Base-by-base conservation (phyloP, 2,329 filamentous ascomycete genomes). In the Sporothrix mexicana region DNA sequence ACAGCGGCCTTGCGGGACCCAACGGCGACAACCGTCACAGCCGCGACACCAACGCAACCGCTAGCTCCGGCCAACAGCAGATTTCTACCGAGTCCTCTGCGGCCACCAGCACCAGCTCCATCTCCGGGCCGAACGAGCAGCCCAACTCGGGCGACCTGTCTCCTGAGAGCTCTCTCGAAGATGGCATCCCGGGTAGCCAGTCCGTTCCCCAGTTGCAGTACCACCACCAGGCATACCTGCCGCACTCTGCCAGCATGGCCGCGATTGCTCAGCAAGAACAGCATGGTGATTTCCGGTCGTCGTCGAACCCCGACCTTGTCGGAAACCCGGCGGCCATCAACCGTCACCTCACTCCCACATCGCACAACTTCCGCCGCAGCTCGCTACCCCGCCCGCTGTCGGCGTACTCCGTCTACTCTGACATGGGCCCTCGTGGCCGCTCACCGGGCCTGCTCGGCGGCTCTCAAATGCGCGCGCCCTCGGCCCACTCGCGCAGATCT, bases 361-460 rank as follows among this genome's bases (percentile, higher is more conserved):
- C 87, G 13, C 83, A 84, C 77, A 83, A 85, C 77, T 84, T 87
- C 76, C 84, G 85, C 77, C 83, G 88, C 78, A 88, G 84, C 73
- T 89, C 88, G 15, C 79, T 92, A 75, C 87, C 88, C 55, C 87
- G 95, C 69, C 94, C 94, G 5, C 86, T 86, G 30, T 97, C 95
- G 13, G 85, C 91, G 5, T 95, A 94, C 80, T 96, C 93, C 2
- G 85, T 88, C 15, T 88, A 88, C 66, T 94, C 93, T 17, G 94
- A 97, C 66, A 82, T 89, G 74, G 87, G 87, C 41, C 82, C 83
- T 47, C 88, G 91, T 70, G 90, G 91, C 47, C 89, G 91, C 47
- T 91, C 89, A 15, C 88, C 88, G 2, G 84, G 80, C 20, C 80
- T 85, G 30, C 73, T 80, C 79, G 79, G 82, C 17, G 81, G 81